Base-by-base conservation (phyloP, 176 grass and related monocot species). In the Carex myosuroides region DNA sequence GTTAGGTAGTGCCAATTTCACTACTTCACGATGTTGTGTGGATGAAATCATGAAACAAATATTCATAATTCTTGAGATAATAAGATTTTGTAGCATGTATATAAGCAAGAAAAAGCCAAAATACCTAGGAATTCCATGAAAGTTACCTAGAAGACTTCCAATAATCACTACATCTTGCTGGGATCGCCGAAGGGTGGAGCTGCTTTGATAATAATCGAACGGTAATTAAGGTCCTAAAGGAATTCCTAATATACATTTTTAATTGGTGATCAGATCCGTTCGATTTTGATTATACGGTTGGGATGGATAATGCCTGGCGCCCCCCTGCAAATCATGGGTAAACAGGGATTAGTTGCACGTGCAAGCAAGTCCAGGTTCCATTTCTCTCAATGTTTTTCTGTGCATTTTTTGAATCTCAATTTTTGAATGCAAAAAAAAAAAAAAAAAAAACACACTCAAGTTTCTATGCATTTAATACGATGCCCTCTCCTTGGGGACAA, bases 381-480 rank as follows among this genome's bases (percentile, higher is more conserved):
- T 77, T 22, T 83, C 61, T 79, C 39, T 64, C 57, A 32, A 42
- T 63, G 67, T 64, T 79, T 85, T 72, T 79, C 56, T 61, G 83
- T 76, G 83, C 69, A 44, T 50, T 75, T 74, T 62, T 73, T n/a
- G 4, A 24, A 78, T 71, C 26, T 29, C 65, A 76, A 85, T 10
- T 12, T 85, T 64, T 39, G 37, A 39, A 39, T 39, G 37, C 37
- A 5, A 39, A 39, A 39, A 39, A 39, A 3, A 35, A n/a, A 35
- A 39, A 37, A 39, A 39, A 39, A 39, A 39, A 5, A 26, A 26
- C 26, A 29, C 29, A 29, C 26, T 18, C 65, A 76, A 85, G 18
- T 12, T 85, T 64, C 70, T 65, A 60, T 24, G 84, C 84, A 85
- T 85, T 78, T 35, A 85, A 61, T 50, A 17, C 30, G 5, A 30